Base-by-base conservation (phyloP, 164 flowering plant species). In the Chimonanthus salicifolius region DNA sequence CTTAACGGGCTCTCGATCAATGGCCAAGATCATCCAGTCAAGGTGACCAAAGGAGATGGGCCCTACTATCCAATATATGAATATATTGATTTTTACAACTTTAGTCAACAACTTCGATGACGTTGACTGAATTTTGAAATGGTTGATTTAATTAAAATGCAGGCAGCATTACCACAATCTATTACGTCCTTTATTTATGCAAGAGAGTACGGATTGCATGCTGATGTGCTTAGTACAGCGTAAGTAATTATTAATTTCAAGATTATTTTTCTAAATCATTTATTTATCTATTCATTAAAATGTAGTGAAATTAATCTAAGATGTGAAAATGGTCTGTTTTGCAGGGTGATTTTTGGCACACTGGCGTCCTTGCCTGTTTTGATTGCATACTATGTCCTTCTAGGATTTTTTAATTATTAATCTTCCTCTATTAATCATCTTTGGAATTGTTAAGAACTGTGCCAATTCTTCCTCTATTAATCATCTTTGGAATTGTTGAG, bases 181-280 rank as follows among this genome's bases (percentile, higher is more conserved):
- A 90, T 93, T 47, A 79, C 94, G 0, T 86, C 95, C 50, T 94
- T 94, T 75, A 83, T 93, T 18, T 91, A 71, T 58, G 97, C 94
- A 3, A 85, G 89, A 76, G 94, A 93, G 71, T 93, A 91, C 72
- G 91, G 92, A 20, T 47, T 94, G 63, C 98, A 93, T 70, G 89
- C 98, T 16, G 87, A 89, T 0, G 92, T 91, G 2, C 85, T 94
- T 47, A 94, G 98, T 78, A 90, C 97, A 21, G 97, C 97, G 98
- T 94, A 83, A 86, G 95, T 82, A 49, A 7, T 66, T 20, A 44
- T 44, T 47, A n/a, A 47, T 15, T n/a, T 20, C 21, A 4, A 46
- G 16, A 20, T 20, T 20, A 20, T 20, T 20, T 20, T 20, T 20
- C 21, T 20, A 20, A 20, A 20, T 20, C 21, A 20, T 20, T 20